Base-by-base conservation (phyloP, 1,284 basidiomycete genomes). In the Somion occarium region DNA sequence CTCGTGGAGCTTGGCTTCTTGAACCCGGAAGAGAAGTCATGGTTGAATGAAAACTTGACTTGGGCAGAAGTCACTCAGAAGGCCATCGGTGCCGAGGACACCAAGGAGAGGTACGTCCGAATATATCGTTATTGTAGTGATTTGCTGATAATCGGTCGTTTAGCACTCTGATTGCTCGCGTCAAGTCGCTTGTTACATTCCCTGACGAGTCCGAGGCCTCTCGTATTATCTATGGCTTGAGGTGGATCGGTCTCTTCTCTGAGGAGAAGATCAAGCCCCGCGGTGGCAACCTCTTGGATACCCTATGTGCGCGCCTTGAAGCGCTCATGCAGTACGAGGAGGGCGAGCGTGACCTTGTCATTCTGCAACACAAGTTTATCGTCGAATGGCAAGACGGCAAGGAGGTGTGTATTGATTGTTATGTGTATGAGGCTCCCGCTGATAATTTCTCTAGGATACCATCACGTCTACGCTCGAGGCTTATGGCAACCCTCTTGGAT, bases 361-460 rank as follows among this genome's bases (percentile, higher is more conserved):
- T 98, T 83, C 83, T 99, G 49, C 95, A 98, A 73, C 96, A 99
- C 82, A 96, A 95, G 73, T 97, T 98, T 66, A 73, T 91, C 61
- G 85, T 97, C 44, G 82, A 93, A 66, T 90, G 88, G 81, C 75
- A 79, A 37, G 91, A 96, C 64, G 93, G 94, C 48, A 80, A 73
- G 46, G 74, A 79, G 68, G 89, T 88, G 53, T 53, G 78, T 64
- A 20, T 37, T 15, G 3, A 3, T n/a, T 25, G 4, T 26, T 15
- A 42, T 49, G 38, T 27, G 11, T 18, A n/a, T 23, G 5, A 19
- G 3, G n/a, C 7, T 30, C 4, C 18, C 34, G 4, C 15, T n/a
- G 18, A 3, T 3, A 3, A 3, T 44, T 25, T 18, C 13, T 38
- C 19, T 56, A 90, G 83, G 82, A 96, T 76, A 94, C 85, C 26